A percentile compares a stretch with the other conserved stretches of the same genome.
phyloP scores from a whole-genome alignment of 1,139 yeast genomes.

The Suhomyces bokatorum region DNA sequence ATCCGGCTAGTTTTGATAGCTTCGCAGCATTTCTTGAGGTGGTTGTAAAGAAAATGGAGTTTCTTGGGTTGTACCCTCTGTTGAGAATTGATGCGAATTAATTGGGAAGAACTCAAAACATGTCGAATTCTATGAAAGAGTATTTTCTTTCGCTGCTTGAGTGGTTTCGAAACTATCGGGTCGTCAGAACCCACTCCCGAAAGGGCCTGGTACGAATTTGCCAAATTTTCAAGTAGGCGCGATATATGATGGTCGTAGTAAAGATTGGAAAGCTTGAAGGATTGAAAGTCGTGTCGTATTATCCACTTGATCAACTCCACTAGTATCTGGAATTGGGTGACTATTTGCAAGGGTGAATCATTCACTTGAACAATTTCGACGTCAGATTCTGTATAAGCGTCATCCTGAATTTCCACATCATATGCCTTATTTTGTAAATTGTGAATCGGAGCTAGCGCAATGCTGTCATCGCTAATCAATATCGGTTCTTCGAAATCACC shows the following conservation, averaged over 20 bases:
- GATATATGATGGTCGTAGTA: slow-evolving; percentile 27
- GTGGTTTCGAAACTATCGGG: slow-evolving; percentile 3
- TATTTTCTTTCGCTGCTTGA: slow-evolving; percentile 5
- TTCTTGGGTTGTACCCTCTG: slow-evolving; percentile 23
- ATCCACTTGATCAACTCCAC: slow-evolving; percentile 35
- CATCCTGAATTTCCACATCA: not conserved
- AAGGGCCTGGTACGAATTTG: slow-evolving; percentile 5
- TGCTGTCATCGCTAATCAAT: slow-evolving; percentile 8
- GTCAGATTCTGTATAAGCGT: slow-evolving; percentile 7
- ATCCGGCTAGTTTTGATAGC: slow-evolving; percentile 4
- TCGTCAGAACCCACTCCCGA: not conserved
- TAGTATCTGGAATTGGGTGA: slow-evolving; percentile 28
- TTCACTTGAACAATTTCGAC: slow-evolving; percentile 18
- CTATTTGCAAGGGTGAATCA: slow-evolving; percentile 18
- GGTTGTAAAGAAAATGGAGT: slow-evolving; percentile 18
- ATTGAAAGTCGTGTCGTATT: slow-evolving; percentile 20
- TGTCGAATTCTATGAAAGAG: slow-evolving; percentile 14
- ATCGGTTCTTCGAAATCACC: slow-evolving; percentile 2
- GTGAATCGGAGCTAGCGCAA: not conserved
- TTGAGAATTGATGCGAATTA: slow-evolving; percentile 26
- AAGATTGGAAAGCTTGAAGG: slow-evolving; percentile 27
- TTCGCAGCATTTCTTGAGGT: slow-evolving; percentile 20
- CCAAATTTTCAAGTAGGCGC: slow-evolving; percentile 24
- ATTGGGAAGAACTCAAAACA: slow-evolving; percentile 14
- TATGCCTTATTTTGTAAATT: not conserved